A percentile compares a stretch with the other conserved stretches of the same genome.
phyloP scores from a whole-genome alignment of 1,284 basidiomycete species.

The Tilletia caries region DNA sequence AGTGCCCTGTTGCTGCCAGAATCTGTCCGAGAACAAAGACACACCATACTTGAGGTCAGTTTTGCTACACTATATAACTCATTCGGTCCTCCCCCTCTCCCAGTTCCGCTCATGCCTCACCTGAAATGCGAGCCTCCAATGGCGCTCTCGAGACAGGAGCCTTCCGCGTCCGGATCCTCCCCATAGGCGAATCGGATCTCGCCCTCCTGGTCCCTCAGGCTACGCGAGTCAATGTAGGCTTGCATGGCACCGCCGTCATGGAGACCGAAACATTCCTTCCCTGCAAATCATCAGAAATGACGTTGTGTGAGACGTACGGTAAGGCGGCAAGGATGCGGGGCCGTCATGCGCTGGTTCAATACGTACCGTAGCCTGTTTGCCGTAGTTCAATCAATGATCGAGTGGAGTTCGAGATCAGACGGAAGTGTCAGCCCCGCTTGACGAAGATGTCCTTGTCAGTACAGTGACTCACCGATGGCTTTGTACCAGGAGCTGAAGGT shows the following conservation, averaged over 20 bases:
- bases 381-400: neutral
- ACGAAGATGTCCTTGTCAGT: neutral
- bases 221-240: conserved; percentile 67
- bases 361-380: conserved; percentile 6
- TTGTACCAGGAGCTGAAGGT: conserved; percentile 3
- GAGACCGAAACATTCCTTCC: conserved; percentile 64
- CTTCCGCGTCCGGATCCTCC: neutral
- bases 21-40: conserved; percentile 34
- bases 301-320: no score
- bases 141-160: neutral
- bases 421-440: neutral
- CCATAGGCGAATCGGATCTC: conserved; percentile 64
- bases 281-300: neutral
- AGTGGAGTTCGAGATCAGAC: no score
- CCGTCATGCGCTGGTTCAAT: no score
- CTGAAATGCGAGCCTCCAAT: conserved; percentile 36
- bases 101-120: no score
- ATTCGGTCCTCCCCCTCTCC: neutral
- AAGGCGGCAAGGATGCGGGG: no score
- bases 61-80: neutral
- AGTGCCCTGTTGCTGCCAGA: conserved; percentile 13
- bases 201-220: conserved; percentile 56
- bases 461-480: conserved; percentile 3
- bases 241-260: conserved; percentile 65
- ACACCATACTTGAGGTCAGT: no score